Conservation (phyloP, 2,329 filamentous ascomycete genomes). For the Zasmidium cellare region DNA sequence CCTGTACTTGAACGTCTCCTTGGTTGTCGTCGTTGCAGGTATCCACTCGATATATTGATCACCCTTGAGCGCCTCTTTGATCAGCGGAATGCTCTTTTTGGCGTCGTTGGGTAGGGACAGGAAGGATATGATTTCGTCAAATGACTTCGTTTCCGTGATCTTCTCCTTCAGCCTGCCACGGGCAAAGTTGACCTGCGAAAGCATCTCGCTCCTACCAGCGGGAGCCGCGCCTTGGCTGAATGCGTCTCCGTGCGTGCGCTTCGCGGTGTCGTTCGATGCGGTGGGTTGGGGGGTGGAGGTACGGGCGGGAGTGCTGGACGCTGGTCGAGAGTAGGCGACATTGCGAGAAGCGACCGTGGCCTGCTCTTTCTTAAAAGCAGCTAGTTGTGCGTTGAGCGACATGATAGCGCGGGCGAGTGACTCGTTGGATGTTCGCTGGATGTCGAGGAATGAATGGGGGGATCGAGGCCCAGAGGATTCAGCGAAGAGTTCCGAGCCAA, state of each 20-base stretch:
- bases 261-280: conserved; percentile 56
- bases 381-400: conserved; percentile 32
- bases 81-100: conserved; percentile 53
- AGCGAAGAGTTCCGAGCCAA: conserved; percentile 31
- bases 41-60: conserved; percentile 64
- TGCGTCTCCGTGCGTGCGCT: conserved; percentile 29
- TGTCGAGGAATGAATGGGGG: neutral
- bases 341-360: conserved; percentile 33
- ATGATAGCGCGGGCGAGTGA: conserved; percentile 19
- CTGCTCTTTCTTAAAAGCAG: conserved; percentile 32
- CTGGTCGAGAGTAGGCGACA: conserved; percentile 27
- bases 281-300: conserved; percentile 27
- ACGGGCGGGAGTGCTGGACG: conserved; percentile 22
- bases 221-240: conserved; percentile 12
- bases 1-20: conserved; percentile 76
- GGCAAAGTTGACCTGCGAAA: conserved; percentile 85
- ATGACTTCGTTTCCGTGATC: conserved; percentile 62
- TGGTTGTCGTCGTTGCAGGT: conserved; percentile 44
- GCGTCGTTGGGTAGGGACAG: conserved; percentile 63
- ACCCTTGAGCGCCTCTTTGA: conserved; percentile 67
- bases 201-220: conserved; percentile 57
- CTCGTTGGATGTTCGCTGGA: neutral
- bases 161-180: conserved; percentile 78
- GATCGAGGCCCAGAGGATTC: conserved; percentile 25
- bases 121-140: conserved; percentile 77